A percentile compares a stretch with the other conserved stretches of the same genome.
These are phyloP conservation scores for Ustilago bromivora DNA, from an alignment of 1,284 basidiomycete genomes.

Conservation along the genomic window DNA sequence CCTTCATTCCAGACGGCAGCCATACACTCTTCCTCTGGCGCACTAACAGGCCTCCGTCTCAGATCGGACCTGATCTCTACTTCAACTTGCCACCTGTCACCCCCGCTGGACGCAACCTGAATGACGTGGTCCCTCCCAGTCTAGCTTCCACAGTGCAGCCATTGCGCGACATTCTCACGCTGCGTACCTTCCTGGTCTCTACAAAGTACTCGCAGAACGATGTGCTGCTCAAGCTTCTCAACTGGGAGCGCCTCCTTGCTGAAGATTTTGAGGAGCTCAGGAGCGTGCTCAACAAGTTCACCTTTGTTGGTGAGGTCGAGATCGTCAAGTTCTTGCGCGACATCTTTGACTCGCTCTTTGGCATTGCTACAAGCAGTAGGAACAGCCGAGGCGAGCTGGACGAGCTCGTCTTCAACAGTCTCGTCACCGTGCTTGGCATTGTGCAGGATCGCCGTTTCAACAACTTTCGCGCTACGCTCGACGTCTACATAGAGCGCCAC, in stretches of 20 bases:
- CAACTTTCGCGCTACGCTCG: constrained; percentile 89
- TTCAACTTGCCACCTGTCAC: constrained; percentile 76
- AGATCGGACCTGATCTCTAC: constrained; percentile 75
- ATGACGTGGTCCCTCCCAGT: constrained; percentile 56
- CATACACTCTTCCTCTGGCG: constrained; percentile 76
- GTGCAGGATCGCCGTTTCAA: constrained; percentile 87
- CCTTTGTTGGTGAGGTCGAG: constrained; percentile 79
- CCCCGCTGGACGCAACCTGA: constrained; percentile 74
- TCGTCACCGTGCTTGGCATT: constrained; percentile 84
- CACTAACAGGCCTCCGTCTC: constrained; percentile 44
- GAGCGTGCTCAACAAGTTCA: constrained; percentile 84
- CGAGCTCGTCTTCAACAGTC: constrained; percentile 85
- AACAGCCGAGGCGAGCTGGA: constrained; percentile 86
- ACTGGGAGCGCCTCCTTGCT: constrained; percentile 77
- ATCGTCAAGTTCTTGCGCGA: constrained; percentile 92
- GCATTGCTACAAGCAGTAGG: constrained; percentile 81
- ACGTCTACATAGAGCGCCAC: constrained; percentile 91
- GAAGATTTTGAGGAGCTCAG: constrained; percentile 76
- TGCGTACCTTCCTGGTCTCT: constrained; percentile 91
- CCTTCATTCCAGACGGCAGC: constrained; percentile 90
- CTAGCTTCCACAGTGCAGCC: constrained; percentile 61
- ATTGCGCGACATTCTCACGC: constrained; percentile 78
- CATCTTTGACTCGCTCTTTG: constrained; percentile 93
- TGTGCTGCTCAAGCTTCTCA: constrained; percentile 83
- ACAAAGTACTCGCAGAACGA: constrained; percentile 93